A percentile compares a stretch with the other conserved stretches of the same genome.
These are phyloP conservation scores for Candida tropicalis DNA, from an alignment of 1,139 yeast genomes.

Conservation along the genomic window DNA sequence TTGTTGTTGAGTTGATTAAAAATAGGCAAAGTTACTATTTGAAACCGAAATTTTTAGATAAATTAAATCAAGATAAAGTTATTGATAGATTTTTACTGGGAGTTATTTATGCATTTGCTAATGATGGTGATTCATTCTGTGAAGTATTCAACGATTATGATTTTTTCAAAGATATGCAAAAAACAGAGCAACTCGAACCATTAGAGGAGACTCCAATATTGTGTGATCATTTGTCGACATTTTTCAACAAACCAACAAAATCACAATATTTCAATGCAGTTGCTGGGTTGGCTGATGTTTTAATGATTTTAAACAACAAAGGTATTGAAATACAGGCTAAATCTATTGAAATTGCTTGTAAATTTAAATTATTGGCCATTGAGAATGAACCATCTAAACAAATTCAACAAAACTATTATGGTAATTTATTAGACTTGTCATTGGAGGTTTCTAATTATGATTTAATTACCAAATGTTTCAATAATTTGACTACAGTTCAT, in stretches of 20 bases:
- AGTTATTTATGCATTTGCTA: slow-evolving; percentile 34
- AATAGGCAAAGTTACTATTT: slow-evolving; percentile 29
- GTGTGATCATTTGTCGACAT: slow-evolving; percentile 23
- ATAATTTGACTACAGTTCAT: slow-evolving; percentile 20
- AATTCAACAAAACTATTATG: slow-evolving; percentile 25
- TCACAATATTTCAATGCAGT: slow-evolving; percentile 41
- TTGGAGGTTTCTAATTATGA: slow-evolving; percentile 29
- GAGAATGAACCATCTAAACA: slow-evolving; percentile 19
- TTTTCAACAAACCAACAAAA: slow-evolving; percentile 18
- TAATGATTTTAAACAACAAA: slow-evolving; percentile 13
- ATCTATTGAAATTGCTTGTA: slow-evolving; percentile 30
- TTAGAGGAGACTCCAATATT: slow-evolving; percentile 21
- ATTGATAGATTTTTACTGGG: slow-evolving; percentile 36
- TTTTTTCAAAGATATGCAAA: slow-evolving; percentile 17
- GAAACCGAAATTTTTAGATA: slow-evolving; percentile 24
- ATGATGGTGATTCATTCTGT: slow-evolving; percentile 27
- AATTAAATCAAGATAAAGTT: slow-evolving; percentile 20
- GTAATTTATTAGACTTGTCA: slow-evolving; percentile 35
- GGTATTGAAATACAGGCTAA: slow-evolving; percentile 17
- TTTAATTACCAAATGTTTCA: slow-evolving; percentile 28
- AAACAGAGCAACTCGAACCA: background rate
- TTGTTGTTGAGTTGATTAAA: slow-evolving; percentile 36
- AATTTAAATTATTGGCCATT: slow-evolving; percentile 38
- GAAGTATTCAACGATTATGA: slow-evolving; percentile 24
- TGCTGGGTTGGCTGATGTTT: slow-evolving; percentile 31